These are phyloP conservation scores for Pseudogymnoascus sp. DNA, from an alignment of 2,329 filamentous ascomycete species.

Conservation along the genomic window DNA sequence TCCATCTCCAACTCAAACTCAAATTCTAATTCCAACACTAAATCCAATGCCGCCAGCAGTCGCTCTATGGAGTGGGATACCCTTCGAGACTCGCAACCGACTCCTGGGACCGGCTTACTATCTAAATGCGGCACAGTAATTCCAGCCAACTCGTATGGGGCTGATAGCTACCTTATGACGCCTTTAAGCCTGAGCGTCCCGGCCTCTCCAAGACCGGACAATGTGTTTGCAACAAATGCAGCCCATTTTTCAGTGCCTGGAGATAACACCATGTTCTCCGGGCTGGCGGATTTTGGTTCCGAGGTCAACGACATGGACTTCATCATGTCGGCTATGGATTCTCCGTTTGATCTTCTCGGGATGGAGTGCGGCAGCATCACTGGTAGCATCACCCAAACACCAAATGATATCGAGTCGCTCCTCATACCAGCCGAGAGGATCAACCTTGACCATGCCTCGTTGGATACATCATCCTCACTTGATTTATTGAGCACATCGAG, in stretches of 20 bases:
- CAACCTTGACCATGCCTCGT: background rate
- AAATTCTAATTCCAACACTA: background rate
- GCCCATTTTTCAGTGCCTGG: background rate
- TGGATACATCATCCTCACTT: background rate
- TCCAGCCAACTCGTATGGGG: background rate
- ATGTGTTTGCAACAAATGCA: background rate
- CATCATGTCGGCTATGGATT: background rate
- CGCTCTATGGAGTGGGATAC: background rate
- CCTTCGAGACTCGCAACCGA: background rate
- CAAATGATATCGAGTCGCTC: conserved; percentile 2
- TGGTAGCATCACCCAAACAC: background rate
- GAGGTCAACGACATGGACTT: background rate
- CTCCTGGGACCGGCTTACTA: background rate
- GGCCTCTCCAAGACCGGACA: background rate
- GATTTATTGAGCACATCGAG: background rate
- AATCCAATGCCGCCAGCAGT: background rate
- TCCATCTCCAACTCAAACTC: background rate
- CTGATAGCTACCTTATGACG: background rate
- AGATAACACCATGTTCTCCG: background rate
- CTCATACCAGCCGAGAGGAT: background rate
- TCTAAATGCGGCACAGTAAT: background rate
- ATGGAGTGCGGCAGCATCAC: background rate
- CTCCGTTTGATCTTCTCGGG: background rate
- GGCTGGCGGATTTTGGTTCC: background rate
- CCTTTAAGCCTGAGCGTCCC: background rate